Evolutionary conservation across 495 filamentous ascomycete genomes (phyloP).

Genomic region (Penicillium egyptiacum): DNA sequence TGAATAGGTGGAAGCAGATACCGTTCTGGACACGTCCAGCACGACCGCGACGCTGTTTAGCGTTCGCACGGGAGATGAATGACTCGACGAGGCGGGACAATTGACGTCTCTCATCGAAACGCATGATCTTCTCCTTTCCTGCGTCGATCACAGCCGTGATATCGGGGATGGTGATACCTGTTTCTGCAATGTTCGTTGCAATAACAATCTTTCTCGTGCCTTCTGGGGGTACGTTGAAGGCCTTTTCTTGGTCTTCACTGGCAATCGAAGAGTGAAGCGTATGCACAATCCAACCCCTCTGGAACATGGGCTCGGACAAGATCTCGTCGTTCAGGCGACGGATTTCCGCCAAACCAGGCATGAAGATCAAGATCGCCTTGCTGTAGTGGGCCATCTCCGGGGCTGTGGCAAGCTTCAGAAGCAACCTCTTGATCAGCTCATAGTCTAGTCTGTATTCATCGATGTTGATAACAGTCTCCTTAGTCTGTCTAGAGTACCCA

Average conservation of each 20-base stretch:
- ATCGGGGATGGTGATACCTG: slow-evolving; percentile 95
- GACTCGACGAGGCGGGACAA: slow-evolving; percentile 86
- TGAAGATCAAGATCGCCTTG: slow-evolving; percentile 89
- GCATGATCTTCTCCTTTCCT: slow-evolving; percentile 95
- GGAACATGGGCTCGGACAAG: slow-evolving; percentile 66
- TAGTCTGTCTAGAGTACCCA: slow-evolving; percentile 71
- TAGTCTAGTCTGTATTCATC: slow-evolving; percentile 88
- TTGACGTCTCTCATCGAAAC: slow-evolving; percentile 88
- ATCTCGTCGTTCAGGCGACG: slow-evolving; percentile 82
- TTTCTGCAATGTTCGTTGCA: slow-evolving; percentile 96
- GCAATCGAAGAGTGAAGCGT: slow-evolving; percentile 91
- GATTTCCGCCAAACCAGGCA: slow-evolving; percentile 94
- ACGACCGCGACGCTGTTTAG: slow-evolving; percentile 89
- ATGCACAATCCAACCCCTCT: slow-evolving; percentile 72
- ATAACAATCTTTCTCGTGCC: slow-evolving; percentile 88
- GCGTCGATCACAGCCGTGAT: slow-evolving; percentile 94
- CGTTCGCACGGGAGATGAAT: slow-evolving; percentile 91
- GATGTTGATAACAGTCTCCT: slow-evolving; percentile 67
- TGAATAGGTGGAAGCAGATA: slow-evolving; percentile 93
- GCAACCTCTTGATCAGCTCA: slow-evolving; percentile 71
- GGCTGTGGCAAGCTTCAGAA: slow-evolving; percentile 68
- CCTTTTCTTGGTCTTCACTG: slow-evolving; percentile 92
- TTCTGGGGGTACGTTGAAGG: slow-evolving; percentile 78
- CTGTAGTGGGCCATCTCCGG: slow-evolving; percentile 68
- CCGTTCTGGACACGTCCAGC: slow-evolving; percentile 95